Base-by-base conservation (phyloP, 1,139 yeast genomes). In the Blastobotrys indianensis region DNA sequence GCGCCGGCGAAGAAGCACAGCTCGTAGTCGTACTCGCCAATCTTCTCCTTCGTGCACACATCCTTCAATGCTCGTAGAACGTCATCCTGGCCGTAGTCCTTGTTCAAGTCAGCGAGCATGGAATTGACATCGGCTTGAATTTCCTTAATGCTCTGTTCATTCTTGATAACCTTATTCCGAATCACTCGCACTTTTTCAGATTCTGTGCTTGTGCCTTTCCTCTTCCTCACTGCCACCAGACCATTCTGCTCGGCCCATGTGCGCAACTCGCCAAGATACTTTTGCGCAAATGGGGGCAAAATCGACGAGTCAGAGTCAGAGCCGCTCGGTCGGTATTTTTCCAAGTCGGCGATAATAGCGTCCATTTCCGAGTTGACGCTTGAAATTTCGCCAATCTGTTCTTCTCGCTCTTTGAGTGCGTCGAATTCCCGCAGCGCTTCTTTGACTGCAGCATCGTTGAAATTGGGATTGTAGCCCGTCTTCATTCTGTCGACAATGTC, bases 361-460 rank as follows among this genome's bases (percentile, higher is more conserved):
- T 43, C 29, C 39, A 45, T 29, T 17, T 42, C 43, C 5, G 28
- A 20, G 17, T 40, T 17, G 8, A 40, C n/a, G 10, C 31, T 33
- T 7, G 34, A 29, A 8, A 50, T 34, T 34, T 50, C 48, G 7
- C 41, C 40, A 12, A 44, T 15, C 10, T 25, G 36, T 4, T 39
- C 41, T 13, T 42, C 45, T 1, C 34, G 23, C 7, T 44, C 49
- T 30, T 54, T 51, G 20, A 55, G 50, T 28, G 61, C 65, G 49
- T 79, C 82, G 65, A 72, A 88, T 0, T 73, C 63, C 39, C 74
- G 69, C 15, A 86, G 82, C 0, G 94, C 82, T 9, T 70, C 75
- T 60, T 86, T 86, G 15, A 90, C 97, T 0, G 90, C 94, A 4
- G 80, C 78, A 64, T 90, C 97, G 61, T 88, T 90, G 68, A 85